These are phyloP conservation scores for Sonneratia alba DNA, from an alignment of 345 rosid genomes.

Conservation along the genomic window DNA sequence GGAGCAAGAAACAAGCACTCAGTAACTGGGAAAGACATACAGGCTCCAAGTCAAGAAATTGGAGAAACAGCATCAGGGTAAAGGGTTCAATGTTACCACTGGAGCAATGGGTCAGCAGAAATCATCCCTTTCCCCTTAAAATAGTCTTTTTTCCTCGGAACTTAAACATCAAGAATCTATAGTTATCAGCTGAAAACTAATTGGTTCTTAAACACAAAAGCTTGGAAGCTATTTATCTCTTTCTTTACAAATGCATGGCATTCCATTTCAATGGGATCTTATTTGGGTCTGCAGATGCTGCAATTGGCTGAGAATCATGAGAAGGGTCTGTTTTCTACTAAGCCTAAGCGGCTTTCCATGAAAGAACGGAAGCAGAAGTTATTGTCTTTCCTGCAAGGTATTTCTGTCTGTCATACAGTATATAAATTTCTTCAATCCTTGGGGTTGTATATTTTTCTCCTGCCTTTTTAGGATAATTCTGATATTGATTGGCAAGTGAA, in stretches of 20 bases:
- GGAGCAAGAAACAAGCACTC: constrained; percentile 74
- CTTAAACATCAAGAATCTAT: no score
- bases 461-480: background rate
- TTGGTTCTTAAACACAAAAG: background rate
- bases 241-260: background rate
- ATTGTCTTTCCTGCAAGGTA: constrained; percentile 71
- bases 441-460: no score
- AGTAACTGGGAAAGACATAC: constrained; percentile 97
- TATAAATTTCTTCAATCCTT: no score
- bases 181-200: background rate
- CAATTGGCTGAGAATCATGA: constrained; percentile 79
- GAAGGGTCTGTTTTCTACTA: constrained; percentile 35
- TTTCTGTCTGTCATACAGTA: constrained; percentile 1
- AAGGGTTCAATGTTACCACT: constrained; percentile 80
- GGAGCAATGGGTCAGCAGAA: constrained; percentile 83
- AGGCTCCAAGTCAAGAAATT: constrained; percentile 75
- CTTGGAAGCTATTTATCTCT: background rate
- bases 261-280: background rate
- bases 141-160: background rate
- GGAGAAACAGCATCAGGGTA: constrained; percentile 79
- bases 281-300: constrained; percentile 63
- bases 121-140: no score
- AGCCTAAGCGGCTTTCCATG: constrained; percentile 61
- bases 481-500: background rate
- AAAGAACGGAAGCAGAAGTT: constrained; percentile 73